Base-by-base conservation (phyloP, 2,329 filamentous ascomycete species). In the Aspergillus uvarum region DNA sequence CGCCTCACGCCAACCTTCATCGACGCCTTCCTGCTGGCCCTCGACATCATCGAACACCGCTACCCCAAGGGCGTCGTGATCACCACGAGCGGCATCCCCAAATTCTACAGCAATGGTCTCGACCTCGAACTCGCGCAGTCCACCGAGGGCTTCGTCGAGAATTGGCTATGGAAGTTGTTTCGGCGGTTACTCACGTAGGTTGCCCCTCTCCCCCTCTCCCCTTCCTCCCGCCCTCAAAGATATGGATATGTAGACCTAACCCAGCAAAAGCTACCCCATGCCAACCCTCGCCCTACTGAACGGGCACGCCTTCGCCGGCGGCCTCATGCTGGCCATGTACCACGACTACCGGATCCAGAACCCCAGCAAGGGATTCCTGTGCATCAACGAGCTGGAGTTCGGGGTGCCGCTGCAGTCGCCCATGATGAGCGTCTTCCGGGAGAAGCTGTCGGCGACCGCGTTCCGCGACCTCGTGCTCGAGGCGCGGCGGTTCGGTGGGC, bases 81-180 rank as follows among this genome's bases (percentile, higher is more conserved):
- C 60, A 94, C 90, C 5, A 94, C 90, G 0, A 90, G 87, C 47
- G 85, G 82, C 51, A 89, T 93, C 60, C 73, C 80, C 54, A 95
- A 95, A 72, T 94, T 94, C 81, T 95, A 89, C 79, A 88, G 84
- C 74, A 94, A 94, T 76, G 91, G 91, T 0, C 82, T 95, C n/a
- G 89, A 95, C 73, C 83, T 93, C 14, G 81, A 86, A 44, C 84
- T 90, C 71, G 88, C 87, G n/a, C 70, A 81, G 35, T 74, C 77
- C 31, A 85, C 84, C 0, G 81, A 85, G 1, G 81, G 81, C 3
- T 94, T 89, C 79, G 85, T 86, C 68, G 77, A 84, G 1, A 73
- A 81, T 12, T 80, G 81, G 54, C 76, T 92, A 11, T 92, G 87
- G 76, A 79, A 79, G 14, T 73, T 93, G 1, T 92, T 87, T 79